Conservation (phyloP, 1,139 yeast genomes). For the Scheffersomyces titani region DNA sequence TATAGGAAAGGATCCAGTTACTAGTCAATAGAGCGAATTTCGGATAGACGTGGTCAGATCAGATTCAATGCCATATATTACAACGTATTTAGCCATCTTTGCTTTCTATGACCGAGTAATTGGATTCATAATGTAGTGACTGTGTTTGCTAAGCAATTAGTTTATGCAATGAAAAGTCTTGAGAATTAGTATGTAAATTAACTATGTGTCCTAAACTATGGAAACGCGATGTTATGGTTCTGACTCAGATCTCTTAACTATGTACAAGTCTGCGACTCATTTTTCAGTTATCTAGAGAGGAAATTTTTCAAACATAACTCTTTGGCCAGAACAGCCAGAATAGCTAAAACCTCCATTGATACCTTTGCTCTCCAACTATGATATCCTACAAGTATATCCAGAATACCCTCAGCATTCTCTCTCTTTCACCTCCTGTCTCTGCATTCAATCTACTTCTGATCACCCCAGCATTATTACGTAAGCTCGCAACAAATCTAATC, state of each 20-base stretch:
- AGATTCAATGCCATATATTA: background rate
- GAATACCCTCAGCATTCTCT: background rate
- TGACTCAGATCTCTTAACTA: background rate
- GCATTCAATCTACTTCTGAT: background rate
- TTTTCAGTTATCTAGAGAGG: background rate
- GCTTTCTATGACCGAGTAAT: background rate
- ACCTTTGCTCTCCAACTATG: background rate
- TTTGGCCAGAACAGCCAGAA: background rate
- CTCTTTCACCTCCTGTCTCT: background rate
- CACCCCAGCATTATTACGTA: background rate
- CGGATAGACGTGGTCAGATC: background rate
- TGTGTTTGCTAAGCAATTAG: background rate
- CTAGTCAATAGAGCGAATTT: background rate
- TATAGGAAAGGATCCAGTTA: no score
- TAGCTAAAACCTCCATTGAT: background rate
- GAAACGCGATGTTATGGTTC: background rate
- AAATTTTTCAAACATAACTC: background rate
- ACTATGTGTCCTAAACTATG: background rate
- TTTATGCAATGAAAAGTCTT: no score
- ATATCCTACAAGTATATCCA: background rate
- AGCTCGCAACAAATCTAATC: background rate
- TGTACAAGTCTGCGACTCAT: background rate
- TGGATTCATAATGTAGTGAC: background rate
- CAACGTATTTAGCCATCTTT: background rate
- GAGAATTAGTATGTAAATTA: no score